Conservation (phyloP, 2,329 filamentous ascomycete genomes). For the Metarhizium sp. region DNA sequence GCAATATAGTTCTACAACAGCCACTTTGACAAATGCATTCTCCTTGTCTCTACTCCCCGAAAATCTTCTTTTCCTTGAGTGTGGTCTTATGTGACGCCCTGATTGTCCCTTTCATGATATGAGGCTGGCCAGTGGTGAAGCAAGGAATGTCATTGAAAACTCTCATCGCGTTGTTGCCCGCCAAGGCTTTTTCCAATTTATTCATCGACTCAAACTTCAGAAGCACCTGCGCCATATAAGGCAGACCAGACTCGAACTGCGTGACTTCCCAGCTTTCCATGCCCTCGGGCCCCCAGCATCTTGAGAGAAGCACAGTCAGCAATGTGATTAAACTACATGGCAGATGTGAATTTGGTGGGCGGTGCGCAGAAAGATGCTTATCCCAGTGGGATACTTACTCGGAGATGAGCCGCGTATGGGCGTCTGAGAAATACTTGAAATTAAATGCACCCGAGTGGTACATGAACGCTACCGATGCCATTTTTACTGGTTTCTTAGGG, state of each 20-base stretch:
- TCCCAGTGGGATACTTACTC: background rate
- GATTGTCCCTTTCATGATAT: background rate
- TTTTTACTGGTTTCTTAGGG: background rate
- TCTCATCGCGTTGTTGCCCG: background rate
- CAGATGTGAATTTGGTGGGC: no score
- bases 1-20: no score
- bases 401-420: background rate
- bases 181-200: background rate
- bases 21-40: no score
- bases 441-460: background rate
- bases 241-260: background rate
- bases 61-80: conserved; percentile 2
- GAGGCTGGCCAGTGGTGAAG: background rate
- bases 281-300: background rate
- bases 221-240: background rate
- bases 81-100: background rate
- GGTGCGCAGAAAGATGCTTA: no score
- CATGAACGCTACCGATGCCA: background rate
- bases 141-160: background rate
- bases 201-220: background rate
- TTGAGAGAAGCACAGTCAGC: background rate
- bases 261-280: background rate
- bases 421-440: background rate
- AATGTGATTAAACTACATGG: no score
- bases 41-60: background rate